Conservation (phyloP, 805 yeast genomes). For the Kodamaea laetipori region DNA sequence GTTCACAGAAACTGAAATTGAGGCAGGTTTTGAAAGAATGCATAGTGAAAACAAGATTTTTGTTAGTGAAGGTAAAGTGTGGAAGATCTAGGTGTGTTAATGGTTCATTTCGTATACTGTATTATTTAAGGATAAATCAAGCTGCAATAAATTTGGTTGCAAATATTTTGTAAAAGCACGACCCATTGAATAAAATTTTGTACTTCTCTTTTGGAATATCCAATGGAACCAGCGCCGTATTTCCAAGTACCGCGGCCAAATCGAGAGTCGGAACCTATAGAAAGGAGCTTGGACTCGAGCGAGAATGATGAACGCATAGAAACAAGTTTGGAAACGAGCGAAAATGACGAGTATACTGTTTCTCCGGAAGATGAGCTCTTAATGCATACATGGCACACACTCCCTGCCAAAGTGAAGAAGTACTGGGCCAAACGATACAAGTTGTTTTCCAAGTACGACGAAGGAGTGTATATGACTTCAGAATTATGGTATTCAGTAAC, state of each 20-base stretch:
- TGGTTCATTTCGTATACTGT: constrained; percentile 7
- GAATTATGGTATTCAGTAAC: constrained; percentile 90
- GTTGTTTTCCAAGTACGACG: constrained; percentile 64
- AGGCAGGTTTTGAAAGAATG: constrained; percentile 35
- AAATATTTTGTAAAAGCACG: constrained; percentile 6
- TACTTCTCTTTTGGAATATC: not conserved
- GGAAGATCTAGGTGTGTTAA: constrained; percentile 29
- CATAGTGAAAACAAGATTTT: constrained; percentile 38
- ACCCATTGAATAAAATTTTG: constrained; percentile 4
- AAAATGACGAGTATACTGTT: not conserved
- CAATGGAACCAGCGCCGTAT: constrained; percentile 12
- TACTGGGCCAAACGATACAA: constrained; percentile 65
- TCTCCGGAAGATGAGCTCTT: constrained; percentile 21
- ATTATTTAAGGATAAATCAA: not conserved
- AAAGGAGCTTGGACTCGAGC: constrained; percentile 1
- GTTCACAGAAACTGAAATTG: constrained; percentile 33
- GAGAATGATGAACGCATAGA: constrained; percentile 29
- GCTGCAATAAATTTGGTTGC: constrained; percentile 9
- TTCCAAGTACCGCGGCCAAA: constrained; percentile 8
- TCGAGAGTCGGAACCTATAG: not conserved
- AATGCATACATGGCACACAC: constrained; percentile 40
- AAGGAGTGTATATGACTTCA: constrained; percentile 66
- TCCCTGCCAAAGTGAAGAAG: constrained; percentile 46
- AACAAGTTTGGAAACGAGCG: no score
- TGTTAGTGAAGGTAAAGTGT: constrained; percentile 42